Evolutionary conservation across 1,284 basidiomycete species (phyloP).

Genomic region (Kalmanozyma brasiliensis): DNA sequence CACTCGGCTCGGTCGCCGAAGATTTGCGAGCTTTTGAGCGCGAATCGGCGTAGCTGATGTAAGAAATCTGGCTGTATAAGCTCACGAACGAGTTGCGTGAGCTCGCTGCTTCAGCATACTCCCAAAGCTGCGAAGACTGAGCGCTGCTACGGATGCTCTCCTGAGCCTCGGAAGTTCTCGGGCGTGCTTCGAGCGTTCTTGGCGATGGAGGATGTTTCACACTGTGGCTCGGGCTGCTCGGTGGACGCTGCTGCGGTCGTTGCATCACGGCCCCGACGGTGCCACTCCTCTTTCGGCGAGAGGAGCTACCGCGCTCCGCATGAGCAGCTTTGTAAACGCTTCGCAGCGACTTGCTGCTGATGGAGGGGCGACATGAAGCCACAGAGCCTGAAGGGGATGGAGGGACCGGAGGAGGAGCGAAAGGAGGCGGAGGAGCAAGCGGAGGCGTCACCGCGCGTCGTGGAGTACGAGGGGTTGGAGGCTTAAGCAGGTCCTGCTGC

Average conservation of each 20-base stretch:
- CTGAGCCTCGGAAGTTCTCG: slow-evolving; percentile 7
- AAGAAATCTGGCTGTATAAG: neutral
- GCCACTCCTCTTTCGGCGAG: too few species aligned
- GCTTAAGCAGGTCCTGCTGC: slow-evolving; percentile 9
- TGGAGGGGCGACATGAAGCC: neutral
- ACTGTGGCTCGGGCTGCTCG: too few species aligned
- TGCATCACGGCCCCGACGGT: too few species aligned
- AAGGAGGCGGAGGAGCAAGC: slow-evolving; percentile 22
- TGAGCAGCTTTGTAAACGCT: neutral
- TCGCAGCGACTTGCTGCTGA: neutral
- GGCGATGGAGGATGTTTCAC: too few species aligned
- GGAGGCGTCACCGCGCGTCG: slow-evolving; percentile 13
- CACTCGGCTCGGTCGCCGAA: too few species aligned
- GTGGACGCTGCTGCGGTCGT: too few species aligned
- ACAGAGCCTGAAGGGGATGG: neutral
- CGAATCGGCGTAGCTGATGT: neutral
- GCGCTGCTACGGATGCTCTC: slow-evolving; percentile 20
- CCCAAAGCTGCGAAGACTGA: slow-evolving; percentile 10
- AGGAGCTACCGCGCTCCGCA: too few species aligned
- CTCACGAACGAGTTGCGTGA: slow-evolving; percentile 8
- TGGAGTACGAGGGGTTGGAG: slow-evolving; percentile 1
- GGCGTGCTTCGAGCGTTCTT: too few species aligned
- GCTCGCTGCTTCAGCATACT: slow-evolving; percentile 7
- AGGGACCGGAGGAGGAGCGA: slow-evolving; percentile 27
- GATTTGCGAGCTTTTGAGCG: slow-evolving; percentile 6